A percentile compares a stretch with the other conserved stretches of the same genome.
phyloP scores from a whole-genome alignment of 495 filamentous ascomycete species.

The Glonium stellatum region DNA sequence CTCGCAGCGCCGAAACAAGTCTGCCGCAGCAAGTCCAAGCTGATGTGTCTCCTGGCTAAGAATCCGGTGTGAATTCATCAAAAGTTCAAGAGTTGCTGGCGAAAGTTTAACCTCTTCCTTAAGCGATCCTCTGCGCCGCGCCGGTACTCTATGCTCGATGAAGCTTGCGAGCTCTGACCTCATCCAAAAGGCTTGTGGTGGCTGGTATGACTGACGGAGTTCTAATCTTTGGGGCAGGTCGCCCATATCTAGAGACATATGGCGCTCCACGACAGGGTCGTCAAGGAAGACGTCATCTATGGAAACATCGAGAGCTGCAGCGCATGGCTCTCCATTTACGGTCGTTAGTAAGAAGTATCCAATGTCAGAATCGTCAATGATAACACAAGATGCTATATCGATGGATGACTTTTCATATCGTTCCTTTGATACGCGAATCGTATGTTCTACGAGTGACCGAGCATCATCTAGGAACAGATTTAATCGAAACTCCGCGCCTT shows the following conservation, averaged over 20 bases:
- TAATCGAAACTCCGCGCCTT: conserved; percentile 66
- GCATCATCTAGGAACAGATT: conserved; percentile 59
- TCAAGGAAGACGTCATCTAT: conserved; percentile 34
- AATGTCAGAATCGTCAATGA: conserved; percentile 64
- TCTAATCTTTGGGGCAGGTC: conserved; percentile 36
- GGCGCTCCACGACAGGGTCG: conserved; percentile 22
- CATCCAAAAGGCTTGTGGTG: conserved; percentile 56
- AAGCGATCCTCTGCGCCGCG: conserved; percentile 51
- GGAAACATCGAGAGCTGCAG: conserved; percentile 61
- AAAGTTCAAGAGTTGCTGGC: conserved; percentile 63
- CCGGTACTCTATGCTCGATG: conserved; percentile 53
- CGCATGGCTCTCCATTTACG: conserved; percentile 55
- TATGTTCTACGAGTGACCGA: conserved; percentile 53
- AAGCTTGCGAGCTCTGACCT: conserved; percentile 53
- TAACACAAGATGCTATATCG: conserved; percentile 44
- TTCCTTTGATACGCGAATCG: conserved; percentile 43
- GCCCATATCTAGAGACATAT: not conserved
- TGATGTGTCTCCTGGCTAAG: conserved; percentile 65
- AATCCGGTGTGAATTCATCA: conserved; percentile 69
- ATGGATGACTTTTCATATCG: not conserved
- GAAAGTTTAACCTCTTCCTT: conserved; percentile 69
- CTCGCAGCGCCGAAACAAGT: conserved; percentile 74
- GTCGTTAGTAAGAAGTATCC: conserved; percentile 74
- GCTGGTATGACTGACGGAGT: conserved; percentile 61
- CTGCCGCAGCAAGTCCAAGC: conserved; percentile 66